Base-by-base conservation (phyloP, 1,284 basidiomycete genomes). In the Amylostereum chailletii region DNA sequence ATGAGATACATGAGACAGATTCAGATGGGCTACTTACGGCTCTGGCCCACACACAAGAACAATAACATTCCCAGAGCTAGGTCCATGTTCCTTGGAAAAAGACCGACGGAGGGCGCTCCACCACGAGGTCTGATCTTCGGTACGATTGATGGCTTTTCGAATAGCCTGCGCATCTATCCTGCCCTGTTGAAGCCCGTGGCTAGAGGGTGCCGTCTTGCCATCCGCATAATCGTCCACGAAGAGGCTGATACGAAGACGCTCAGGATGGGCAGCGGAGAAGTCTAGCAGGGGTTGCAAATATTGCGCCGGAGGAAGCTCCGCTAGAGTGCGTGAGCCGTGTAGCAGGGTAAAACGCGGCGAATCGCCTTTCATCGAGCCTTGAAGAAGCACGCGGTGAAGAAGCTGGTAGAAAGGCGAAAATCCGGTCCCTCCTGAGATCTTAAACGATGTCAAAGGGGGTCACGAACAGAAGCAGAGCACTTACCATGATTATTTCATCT, bases 341-440 rank as follows among this genome's bases (percentile, higher is more conserved):
- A 91, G 67, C 3, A 91, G 63, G 0, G 79, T 86, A 58, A 86
- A 85, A 2, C 75, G 76, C 42, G 83, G 76, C 37, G 61, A 53
- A 26, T 57, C 19, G 48, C 56, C 5, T 57, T 55, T 31, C 60
- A 62, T 49, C 75, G 71, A 38, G 71, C 55, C 32, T 61, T 63
- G 60, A 72, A 74, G 59, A 76, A 74, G 51, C 38, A 55, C 54
- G 29, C 58, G 52, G 55, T 71, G 61, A 30, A 71, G 54, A 31
- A 88, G 67, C 60, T 91, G 88, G 59, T 79, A 79, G 58, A 90
- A 89, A 4, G 88, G 88, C 9, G 88, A 83, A 45, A 91, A 80
- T 30, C 89, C 88, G 3, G 89, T 91, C 32, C 88, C 88, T 38
- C 88, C 88, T 40, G 86, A 90, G 47, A 91, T 81, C 88, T 91